Percentiles rank a stretch among this genome's conserved stretches.
Conservation (phyloP, 257 asterid species). For the Przewalskia tangutica region DNA sequence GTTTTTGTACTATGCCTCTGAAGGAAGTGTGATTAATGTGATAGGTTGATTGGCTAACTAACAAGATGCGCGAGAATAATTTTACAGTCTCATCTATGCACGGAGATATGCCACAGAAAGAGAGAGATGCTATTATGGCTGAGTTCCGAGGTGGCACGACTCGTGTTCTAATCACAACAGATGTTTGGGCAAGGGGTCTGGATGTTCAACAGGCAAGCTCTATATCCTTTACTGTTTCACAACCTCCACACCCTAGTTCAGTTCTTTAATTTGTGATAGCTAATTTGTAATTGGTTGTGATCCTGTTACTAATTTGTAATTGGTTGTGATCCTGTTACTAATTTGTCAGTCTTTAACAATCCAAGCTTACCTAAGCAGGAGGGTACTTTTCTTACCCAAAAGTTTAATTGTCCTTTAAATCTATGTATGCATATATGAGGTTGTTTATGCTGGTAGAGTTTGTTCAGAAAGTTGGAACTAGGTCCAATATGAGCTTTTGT, state of each 20-base stretch:
- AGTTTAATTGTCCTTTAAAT: background rate
- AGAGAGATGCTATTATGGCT: conserved; percentile 83
- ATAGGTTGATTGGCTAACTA: conserved; percentile 92
- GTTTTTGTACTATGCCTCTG: background rate
- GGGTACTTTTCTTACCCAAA: background rate
- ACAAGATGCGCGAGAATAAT: conserved; percentile 80
- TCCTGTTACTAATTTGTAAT: background rate
- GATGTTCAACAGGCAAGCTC: conserved; percentile 90
- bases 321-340: background rate
- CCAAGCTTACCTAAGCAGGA: background rate
- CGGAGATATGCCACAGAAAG: conserved; percentile 98
- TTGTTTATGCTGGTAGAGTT: background rate
- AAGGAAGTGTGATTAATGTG: background rate
- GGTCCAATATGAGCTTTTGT: background rate
- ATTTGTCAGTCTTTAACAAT: background rate
- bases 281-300: background rate
- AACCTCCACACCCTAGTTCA: background rate
- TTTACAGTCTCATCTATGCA: conserved; percentile 97
- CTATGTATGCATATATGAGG: background rate
- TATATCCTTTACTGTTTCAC: background rate
- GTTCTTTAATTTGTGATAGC: background rate
- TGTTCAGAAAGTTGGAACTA: background rate
- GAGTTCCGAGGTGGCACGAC: conserved; percentile 82
- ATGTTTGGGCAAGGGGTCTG: conserved; percentile 98
- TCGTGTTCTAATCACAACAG: conserved; percentile 92